These are phyloP conservation scores for Tillandsia leiboldiana DNA, from an alignment of 176 grass and related monocot species.

Conservation along the genomic window DNA sequence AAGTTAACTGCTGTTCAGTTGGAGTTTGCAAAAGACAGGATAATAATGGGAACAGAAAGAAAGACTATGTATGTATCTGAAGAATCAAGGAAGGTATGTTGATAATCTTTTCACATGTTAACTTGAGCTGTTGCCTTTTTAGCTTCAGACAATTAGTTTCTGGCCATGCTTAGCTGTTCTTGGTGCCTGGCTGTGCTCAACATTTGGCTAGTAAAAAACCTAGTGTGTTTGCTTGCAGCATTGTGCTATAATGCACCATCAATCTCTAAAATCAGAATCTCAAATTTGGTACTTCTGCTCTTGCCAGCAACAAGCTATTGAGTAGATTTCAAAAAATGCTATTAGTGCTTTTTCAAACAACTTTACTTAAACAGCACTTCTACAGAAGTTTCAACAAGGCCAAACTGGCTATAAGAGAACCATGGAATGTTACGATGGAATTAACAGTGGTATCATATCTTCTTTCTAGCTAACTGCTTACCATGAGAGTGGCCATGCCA, in stretches of 20 bases:
- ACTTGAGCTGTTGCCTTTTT: not conserved
- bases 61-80: slow-evolving; percentile 94
- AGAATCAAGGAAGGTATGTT: slow-evolving; percentile 75
- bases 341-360: too few species aligned
- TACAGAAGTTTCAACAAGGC: too few species aligned
- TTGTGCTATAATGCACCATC: too few species aligned
- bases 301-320: too few species aligned
- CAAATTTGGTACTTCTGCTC: too few species aligned
- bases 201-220: too few species aligned
- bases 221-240: too few species aligned
- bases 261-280: too few species aligned
- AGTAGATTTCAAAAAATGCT: too few species aligned
- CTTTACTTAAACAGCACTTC: too few species aligned
- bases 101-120: not conserved
- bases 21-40: slow-evolving; percentile 96
- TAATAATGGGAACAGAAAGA: slow-evolving; percentile 96
- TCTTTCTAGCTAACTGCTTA: slow-evolving; percentile 78
- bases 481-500: slow-evolving; percentile 98
- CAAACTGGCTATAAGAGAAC: not conserved
- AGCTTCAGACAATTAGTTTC: not conserved
- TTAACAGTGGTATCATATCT: not conserved
- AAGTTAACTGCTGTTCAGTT: slow-evolving; percentile 59
- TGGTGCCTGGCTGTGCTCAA: too few species aligned
- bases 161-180: not conserved
- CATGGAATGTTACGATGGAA: not conserved